These are phyloP conservation scores for Penicillium longicatenatum DNA, from an alignment of 495 filamentous ascomycete genomes.

Conservation along the genomic window DNA sequence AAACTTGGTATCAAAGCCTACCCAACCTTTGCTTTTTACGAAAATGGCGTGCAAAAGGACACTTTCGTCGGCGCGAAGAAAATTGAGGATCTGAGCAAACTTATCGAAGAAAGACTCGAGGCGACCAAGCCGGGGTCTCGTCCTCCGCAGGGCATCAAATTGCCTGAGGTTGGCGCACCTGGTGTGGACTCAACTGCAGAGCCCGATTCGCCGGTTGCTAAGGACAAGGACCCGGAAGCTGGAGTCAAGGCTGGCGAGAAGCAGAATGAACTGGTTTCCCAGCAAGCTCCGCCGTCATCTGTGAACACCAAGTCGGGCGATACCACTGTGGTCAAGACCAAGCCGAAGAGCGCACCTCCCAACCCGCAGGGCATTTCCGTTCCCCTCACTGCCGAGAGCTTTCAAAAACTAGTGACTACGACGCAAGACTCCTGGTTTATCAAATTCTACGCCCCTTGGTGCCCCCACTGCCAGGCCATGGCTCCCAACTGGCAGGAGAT, in stretches of 20 bases:
- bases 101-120: slow-evolving; percentile 79
- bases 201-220: slow-evolving; percentile 45
- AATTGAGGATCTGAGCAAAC: slow-evolving; percentile 61
- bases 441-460: slow-evolving; percentile 99
- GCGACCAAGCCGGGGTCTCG: slow-evolving; percentile 76
- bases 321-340: slow-evolving; percentile 29
- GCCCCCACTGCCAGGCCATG: slow-evolving; percentile 89
- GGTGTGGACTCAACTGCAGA: slow-evolving; percentile 50
- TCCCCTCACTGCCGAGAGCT: slow-evolving; percentile 78
- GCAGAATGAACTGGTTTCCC: slow-evolving; percentile 42
- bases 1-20: slow-evolving; percentile 64
- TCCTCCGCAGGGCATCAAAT: slow-evolving; percentile 58
- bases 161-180: slow-evolving; percentile 61
- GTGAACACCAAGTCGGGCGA: slow-evolving; percentile 32
- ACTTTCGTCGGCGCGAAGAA: slow-evolving; percentile 59
- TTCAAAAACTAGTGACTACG: slow-evolving; percentile 82
- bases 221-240: slow-evolving; percentile 52
- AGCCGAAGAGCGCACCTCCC: slow-evolving; percentile 54
- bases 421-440: slow-evolving; percentile 95
- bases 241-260: slow-evolving; percentile 49
- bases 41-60: slow-evolving; percentile 72
- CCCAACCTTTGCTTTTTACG: slow-evolving; percentile 79
- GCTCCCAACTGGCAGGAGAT: slow-evolving; percentile 88
- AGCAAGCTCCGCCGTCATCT: slow-evolving; percentile 30
- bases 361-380: slow-evolving; percentile 76